Evolutionary conservation across 768 basidiomycete species (phyloP).

Genomic region (Coprinopsis marcescibilis): DNA sequence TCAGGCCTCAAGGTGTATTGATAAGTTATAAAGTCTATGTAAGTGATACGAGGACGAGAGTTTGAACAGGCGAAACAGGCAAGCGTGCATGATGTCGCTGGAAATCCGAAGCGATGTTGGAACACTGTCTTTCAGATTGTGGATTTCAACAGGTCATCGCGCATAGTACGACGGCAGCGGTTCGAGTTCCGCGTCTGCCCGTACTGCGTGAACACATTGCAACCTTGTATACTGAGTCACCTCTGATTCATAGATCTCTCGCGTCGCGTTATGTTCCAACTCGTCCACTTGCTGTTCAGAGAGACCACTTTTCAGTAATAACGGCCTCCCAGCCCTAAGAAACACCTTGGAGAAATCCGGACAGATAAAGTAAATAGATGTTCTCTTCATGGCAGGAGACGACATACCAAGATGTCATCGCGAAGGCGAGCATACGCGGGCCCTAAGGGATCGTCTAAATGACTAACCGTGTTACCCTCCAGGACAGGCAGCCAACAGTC

Average conservation of each 20-base stretch:
- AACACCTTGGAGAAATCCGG: slow-evolving; percentile 47
- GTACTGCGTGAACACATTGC: slow-evolving; percentile 58
- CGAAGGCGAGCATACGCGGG: slow-evolving; percentile 35
- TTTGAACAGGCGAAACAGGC: no score
- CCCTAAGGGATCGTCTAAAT: slow-evolving; percentile 32
- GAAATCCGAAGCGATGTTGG: no score
- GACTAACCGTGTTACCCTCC: slow-evolving; percentile 30
- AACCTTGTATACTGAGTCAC: slow-evolving; percentile 48
- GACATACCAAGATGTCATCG: slow-evolving; percentile 56
- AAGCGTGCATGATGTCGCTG: no score
- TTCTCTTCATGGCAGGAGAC: no score
- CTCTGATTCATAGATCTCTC: slow-evolving; percentile 45
- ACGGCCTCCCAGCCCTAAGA: slow-evolving; percentile 57
- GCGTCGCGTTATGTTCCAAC: slow-evolving; percentile 44
- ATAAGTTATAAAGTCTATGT: no score
- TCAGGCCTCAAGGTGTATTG: no score
- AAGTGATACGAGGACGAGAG: no score
- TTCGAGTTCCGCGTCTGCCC: slow-evolving; percentile 6
- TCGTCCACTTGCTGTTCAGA: slow-evolving; percentile 51
- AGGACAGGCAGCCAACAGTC: slow-evolving; percentile 64
- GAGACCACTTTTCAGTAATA: slow-evolving; percentile 61
- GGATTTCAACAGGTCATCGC: no score
- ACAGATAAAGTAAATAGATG: slow-evolving; percentile 19
- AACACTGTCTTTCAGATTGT: no score
- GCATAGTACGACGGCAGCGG: background rate